Evolutionary conservation across 306 rosid species (phyloP), one percentile per base, ranked within the genome.

Genomic region (Mimosa pudica): DNA sequence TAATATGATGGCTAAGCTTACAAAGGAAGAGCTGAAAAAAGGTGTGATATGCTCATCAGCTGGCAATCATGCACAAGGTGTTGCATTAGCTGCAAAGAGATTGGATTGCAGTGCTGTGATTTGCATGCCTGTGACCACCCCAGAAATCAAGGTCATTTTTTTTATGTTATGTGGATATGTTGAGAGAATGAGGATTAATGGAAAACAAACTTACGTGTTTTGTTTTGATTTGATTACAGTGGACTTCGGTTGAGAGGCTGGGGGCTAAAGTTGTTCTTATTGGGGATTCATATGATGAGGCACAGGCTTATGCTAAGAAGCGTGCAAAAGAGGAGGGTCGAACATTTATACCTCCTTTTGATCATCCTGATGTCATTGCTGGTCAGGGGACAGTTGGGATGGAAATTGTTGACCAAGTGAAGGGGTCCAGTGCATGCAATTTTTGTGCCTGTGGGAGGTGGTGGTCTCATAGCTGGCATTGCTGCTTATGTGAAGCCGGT

Each of bases 51-150:
- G 99, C 83, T 95, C 99, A 13, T 95, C 98, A 7, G 99, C 99
- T 38, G 99, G 99, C 79, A 95, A 95, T 81, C 99, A 95, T 84
- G 99, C 99, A 10, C 99, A 95, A 79, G 99, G 99, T 66, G 98
- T 93, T 84, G 99, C 99, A 38, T 87, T 91, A 71, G 77, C 99
- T 70, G 94, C 99, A 64, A 91, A 90, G 93, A 88, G 55, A 78
- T 80, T 93, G 76, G 86, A 86, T 30, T 95, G 99, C 48, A 78
- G 32, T 79, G 98, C 98, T 0, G 91, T 95, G 69, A 93, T 95
- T 88, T 98, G 68, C 5, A 95, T 95, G 98, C 98, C 99, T 0
- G 86, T 93, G 16, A 93, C 99, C 38, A 90, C 98, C 0, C 99
- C 99, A 0, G 97, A 95, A 46, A 93, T 95, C 79, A 93, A 95